These are phyloP conservation scores for Phialophora expanda DNA, from an alignment of 2,329 filamentous ascomycete genomes.

Conservation along the genomic window DNA sequence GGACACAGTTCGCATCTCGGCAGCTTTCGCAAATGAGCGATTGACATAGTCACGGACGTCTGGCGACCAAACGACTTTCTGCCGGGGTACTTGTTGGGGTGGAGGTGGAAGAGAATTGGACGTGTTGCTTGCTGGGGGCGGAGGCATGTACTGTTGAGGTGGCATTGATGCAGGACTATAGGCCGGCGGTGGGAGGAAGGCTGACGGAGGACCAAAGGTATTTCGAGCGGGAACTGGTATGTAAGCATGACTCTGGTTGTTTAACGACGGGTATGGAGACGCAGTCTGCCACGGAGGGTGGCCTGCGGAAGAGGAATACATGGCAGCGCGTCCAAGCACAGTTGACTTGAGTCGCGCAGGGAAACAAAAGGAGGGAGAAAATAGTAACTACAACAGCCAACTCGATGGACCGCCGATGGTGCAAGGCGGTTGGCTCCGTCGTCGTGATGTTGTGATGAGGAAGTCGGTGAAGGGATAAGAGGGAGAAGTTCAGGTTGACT, in stretches of 20 bases:
- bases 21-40: constrained; percentile 79
- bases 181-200: constrained; percentile 37
- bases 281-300: constrained; percentile 36
- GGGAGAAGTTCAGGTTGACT: background rate
- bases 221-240: constrained; percentile 68
- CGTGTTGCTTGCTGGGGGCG: constrained; percentile 37
- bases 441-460: constrained; percentile 6
- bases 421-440: background rate
- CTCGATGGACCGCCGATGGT: background rate
- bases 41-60: constrained; percentile 88
- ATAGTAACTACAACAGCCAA: constrained; percentile 4
- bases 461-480: constrained; percentile 13
- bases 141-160: constrained; percentile 41
- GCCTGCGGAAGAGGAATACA: constrained; percentile 38
- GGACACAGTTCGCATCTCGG: constrained; percentile 67
- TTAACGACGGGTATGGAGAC: constrained; percentile 31
- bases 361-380: constrained; percentile 10
- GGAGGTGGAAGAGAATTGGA: constrained; percentile 41
- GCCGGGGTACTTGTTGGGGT: constrained; percentile 52
- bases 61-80: constrained; percentile 76
- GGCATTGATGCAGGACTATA: constrained; percentile 40
- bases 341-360: constrained; percentile 7
- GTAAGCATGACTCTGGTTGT: constrained; percentile 59
- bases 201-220: constrained; percentile 55
- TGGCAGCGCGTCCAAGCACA: constrained; percentile 22